Evolutionary conservation across 441 rosid species (phyloP).

Genomic region (Erysimum cheiri): DNA sequence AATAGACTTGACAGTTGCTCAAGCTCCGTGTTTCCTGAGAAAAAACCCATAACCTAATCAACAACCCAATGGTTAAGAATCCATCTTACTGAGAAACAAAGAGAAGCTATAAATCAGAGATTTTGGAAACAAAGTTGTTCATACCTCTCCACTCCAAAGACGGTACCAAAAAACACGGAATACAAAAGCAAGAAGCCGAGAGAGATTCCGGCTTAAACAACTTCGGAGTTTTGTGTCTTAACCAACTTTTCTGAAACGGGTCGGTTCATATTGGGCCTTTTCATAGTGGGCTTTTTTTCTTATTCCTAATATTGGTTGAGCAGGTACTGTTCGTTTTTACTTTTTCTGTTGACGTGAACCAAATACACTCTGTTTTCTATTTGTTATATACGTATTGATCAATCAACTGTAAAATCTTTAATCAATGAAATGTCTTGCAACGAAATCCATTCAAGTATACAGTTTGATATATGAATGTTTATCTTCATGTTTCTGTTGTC

Average conservation of each 20-base stretch:
- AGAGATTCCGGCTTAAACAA: not conserved
- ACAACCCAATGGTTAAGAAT: conserved; percentile 21
- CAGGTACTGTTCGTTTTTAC: too few species aligned
- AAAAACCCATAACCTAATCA: conserved; percentile 34
- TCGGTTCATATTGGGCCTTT: conserved; percentile 22
- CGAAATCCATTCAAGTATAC: not conserved
- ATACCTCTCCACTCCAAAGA: conserved; percentile 10
- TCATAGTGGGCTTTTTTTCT: conserved; percentile 8
- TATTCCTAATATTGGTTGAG: too few species aligned
- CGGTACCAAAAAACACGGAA: not conserved
- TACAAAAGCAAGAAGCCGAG: not conserved
- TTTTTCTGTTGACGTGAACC: not conserved
- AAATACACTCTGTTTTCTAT: not conserved
- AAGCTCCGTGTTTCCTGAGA: conserved; percentile 36
- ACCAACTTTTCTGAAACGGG: conserved; percentile 22
- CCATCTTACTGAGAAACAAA: conserved; percentile 23
- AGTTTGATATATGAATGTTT: not conserved
- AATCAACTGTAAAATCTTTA: not conserved
- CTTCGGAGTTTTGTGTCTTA: not conserved
- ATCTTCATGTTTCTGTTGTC: not conserved
- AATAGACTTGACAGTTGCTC: conserved; percentile 9
- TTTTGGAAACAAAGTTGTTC: not conserved
- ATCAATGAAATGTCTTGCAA: not conserved
- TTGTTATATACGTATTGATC: not conserved
- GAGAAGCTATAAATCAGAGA: conserved; percentile 17